Evolutionary conservation across 306 rosid species (phyloP), one percentile per base, ranked within the genome.

Genomic region (Comarum palustre): DNA sequence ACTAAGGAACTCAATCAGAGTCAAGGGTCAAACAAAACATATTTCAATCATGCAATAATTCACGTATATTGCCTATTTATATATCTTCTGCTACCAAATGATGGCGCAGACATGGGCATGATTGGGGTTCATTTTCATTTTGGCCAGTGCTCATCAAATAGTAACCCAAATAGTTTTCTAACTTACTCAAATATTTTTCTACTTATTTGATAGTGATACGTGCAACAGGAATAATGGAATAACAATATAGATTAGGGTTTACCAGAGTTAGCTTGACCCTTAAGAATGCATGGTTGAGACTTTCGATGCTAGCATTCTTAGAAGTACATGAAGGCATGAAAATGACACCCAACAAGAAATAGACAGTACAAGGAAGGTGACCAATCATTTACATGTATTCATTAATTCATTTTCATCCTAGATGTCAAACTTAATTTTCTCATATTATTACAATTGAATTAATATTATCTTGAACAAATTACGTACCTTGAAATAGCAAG

Each of bases 401-500:
- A n/a, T n/a, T n/a, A n/a, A 6, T 66, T 58, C 32, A 6, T 29
- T 6, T 27, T 27, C 65, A 27, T 15, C 14, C 41, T 59, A 60
- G 41, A 31, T 31, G 19, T 31, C 32, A 22, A 11, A 31, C 22
- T 0, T 2, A 4, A 32, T 5, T 57, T 57, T 11, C 61, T 29
- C 39, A 59, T 14, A 15, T 13, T 27, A 27, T 29, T 13, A 4
- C 0, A 5, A 58, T 59, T 59, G 42, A 8, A 39, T 6, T 34
- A 58, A 14, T 1, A 58, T 4, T n/a, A n/a, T n/a, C n/a, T n/a
- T n/a, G n/a, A n/a, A n/a, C n/a, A n/a, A n/a, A 27, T 13, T 57
- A 57, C 36, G 63, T 83, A 93, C 99, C 99, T 91, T 34, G 99
- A 92, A 62, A 94, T 88, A 19, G 92, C 92, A 46, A 75, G 69